These are phyloP conservation scores for Cubamyces lactineus DNA, from an alignment of 768 basidiomycete species.

Conservation along the genomic window DNA sequence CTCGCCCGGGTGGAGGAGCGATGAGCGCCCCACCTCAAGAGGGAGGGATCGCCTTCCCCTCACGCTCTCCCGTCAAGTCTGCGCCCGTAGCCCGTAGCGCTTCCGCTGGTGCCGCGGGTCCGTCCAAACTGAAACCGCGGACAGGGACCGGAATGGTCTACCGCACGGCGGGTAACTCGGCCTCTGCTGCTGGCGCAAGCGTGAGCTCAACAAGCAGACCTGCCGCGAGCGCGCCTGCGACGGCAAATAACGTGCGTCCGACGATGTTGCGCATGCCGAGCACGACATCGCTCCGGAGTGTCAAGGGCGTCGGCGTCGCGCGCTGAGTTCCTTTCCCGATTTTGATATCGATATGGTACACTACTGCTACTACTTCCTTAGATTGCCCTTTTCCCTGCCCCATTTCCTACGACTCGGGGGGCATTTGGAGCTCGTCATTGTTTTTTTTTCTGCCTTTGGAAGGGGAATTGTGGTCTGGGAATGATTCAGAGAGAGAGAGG, in stretches of 20 bases:
- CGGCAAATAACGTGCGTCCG: constrained; percentile 11
- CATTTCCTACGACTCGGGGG: too few relatives aligned
- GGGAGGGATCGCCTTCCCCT: constrained; percentile 12
- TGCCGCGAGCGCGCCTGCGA: not conserved
- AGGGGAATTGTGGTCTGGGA: too few relatives aligned
- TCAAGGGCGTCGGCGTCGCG: constrained; percentile 25
- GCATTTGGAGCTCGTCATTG: too few relatives aligned
- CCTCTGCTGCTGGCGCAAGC: constrained; percentile 1
- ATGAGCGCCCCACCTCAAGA: constrained; percentile 8
- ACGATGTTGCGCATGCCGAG: constrained; percentile 31
- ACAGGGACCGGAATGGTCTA: constrained; percentile 76
- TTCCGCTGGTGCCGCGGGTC: not conserved
- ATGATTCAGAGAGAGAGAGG: not conserved
- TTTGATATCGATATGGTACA: not conserved
- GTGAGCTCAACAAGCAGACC: not conserved
- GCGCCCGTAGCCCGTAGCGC: constrained; percentile 10
- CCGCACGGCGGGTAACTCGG: constrained; percentile 38
- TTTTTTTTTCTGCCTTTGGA: too few relatives aligned
- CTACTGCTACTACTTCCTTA: not conserved
- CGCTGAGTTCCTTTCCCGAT: not conserved
- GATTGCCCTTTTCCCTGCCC: too few relatives aligned
- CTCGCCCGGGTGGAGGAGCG: not conserved
- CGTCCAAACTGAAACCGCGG: constrained; percentile 48
- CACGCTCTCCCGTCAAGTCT: constrained; percentile 4
- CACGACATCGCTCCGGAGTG: constrained; percentile 21